These are phyloP conservation scores for Neospora caninum DNA, from an alignment of 169 alveolate genomes.

Conservation along the genomic window DNA sequence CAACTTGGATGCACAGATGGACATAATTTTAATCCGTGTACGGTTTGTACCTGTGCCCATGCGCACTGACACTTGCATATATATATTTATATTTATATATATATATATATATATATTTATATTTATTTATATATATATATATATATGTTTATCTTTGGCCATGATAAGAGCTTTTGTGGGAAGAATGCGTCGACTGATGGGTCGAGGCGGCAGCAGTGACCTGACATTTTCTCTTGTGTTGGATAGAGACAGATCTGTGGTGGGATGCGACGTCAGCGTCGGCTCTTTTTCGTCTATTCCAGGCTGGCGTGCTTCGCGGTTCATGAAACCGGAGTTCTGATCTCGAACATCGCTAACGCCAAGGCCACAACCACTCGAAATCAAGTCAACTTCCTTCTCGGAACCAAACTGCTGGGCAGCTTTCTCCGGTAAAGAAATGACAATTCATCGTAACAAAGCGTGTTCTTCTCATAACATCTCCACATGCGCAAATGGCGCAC, in stretches of 20 bases:
- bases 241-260: too few relatives aligned
- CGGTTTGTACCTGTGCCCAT: too few relatives aligned
- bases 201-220: too few relatives aligned
- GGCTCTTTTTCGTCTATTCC: background rate
- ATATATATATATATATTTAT: conserved; percentile 4
- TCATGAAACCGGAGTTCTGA: background rate
- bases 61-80: background rate
- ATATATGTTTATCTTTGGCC: background rate
- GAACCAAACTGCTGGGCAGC: background rate
- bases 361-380: background rate
- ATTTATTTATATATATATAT: background rate
- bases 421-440: background rate
- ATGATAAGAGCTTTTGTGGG: too few relatives aligned
- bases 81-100: background rate
- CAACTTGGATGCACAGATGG: too few relatives aligned
- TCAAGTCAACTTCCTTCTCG: background rate
- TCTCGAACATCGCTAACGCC: background rate
- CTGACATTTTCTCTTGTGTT: too few relatives aligned
- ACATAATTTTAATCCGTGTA: too few relatives aligned
- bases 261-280: too few relatives aligned
- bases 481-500: too few relatives aligned
- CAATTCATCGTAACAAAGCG: background rate
- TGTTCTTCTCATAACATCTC: background rate
- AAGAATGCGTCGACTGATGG: too few relatives aligned
- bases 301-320: background rate